phyloP scores from a whole-genome alignment of 2,329 filamentous ascomycete species.

The Beauveria medogensis region DNA sequence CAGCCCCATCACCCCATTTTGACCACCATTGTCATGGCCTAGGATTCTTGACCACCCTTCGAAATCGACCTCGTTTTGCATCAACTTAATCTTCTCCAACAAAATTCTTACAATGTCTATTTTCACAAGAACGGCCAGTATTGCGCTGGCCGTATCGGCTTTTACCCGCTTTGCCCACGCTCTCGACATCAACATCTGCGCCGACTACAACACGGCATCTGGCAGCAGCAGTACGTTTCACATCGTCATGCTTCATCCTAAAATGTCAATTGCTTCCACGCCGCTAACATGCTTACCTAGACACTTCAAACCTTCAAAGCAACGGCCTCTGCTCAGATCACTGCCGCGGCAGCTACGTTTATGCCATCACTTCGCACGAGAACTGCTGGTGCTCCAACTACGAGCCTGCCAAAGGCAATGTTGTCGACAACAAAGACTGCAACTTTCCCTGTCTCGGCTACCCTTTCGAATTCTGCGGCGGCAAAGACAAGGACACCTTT shows the following conservation, averaged over 20 bases:
- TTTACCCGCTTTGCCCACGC: conserved; percentile 19
- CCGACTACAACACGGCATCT: conserved; percentile 29
- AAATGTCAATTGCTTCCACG: neutral
- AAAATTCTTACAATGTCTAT: conserved; percentile 16
- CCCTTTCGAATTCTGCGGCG: conserved; percentile 57
- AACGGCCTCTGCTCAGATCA: conserved; percentile 58
- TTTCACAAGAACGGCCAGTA: conserved; percentile 15
- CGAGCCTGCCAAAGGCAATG: conserved; percentile 40
- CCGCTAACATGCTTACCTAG: neutral
- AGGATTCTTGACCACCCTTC: neutral
- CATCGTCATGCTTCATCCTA: neutral
- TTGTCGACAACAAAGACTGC: conserved; percentile 42
- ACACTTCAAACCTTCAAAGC: conserved; percentile 1
- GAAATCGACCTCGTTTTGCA: neutral
- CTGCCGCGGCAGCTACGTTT: conserved; percentile 53
- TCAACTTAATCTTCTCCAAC: neutral
- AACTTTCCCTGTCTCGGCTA: conserved; percentile 59
- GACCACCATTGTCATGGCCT: conserved; percentile 1
- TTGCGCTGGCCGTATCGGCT: conserved; percentile 19
- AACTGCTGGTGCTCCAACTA: conserved; percentile 71
- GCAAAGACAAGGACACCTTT: conserved; percentile 39
- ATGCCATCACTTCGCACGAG: conserved; percentile 57
- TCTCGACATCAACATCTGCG: conserved; percentile 26
- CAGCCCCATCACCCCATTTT: neutral
- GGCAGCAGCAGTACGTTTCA: conserved; percentile 24